phyloP scores from a whole-genome alignment of 1,139 yeast species.

The Pichia sp. region DNA sequence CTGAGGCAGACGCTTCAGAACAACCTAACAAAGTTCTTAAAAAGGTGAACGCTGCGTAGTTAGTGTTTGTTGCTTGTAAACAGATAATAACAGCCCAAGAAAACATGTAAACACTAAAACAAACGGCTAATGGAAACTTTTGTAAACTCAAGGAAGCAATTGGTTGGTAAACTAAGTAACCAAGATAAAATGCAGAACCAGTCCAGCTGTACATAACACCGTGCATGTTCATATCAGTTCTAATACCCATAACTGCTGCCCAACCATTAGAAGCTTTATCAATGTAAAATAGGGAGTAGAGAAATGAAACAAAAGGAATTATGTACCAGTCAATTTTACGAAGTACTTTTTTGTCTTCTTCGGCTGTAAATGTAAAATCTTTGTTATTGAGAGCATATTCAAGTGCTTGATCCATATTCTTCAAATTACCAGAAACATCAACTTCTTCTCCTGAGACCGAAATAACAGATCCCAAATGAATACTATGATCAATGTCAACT shows the following conservation, averaged over 20 bases:
- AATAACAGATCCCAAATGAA: background rate
- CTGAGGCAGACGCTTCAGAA: conserved; percentile 45
- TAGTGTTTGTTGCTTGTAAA: conserved; percentile 37
- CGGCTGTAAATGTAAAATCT: background rate
- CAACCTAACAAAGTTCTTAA: conserved; percentile 42
- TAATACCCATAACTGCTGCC: conserved; percentile 51
- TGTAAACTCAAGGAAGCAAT: conserved; percentile 40
- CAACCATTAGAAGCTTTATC: conserved; percentile 56
- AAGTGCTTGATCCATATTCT: background rate
- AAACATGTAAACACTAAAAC: conserved; percentile 34
- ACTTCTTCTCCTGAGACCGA: background rate
- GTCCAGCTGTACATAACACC: conserved; percentile 50
- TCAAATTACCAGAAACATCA: background rate
- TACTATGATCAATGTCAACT: background rate
- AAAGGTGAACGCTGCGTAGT: conserved; percentile 35
- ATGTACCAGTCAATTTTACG: conserved; percentile 49
- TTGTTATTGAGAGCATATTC: background rate
- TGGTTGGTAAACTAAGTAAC: conserved; percentile 41
- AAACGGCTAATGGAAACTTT: conserved; percentile 37
- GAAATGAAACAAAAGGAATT: conserved; percentile 47
- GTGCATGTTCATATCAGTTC: conserved; percentile 41
- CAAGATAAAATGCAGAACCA: conserved; percentile 49
- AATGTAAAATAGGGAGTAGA: conserved; percentile 55
- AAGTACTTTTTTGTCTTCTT: conserved; percentile 33
- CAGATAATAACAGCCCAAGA: conserved; percentile 42